These are phyloP conservation scores for Otatea glauca DNA, from an alignment of 176 grass and related monocot species.

Conservation along the genomic window DNA sequence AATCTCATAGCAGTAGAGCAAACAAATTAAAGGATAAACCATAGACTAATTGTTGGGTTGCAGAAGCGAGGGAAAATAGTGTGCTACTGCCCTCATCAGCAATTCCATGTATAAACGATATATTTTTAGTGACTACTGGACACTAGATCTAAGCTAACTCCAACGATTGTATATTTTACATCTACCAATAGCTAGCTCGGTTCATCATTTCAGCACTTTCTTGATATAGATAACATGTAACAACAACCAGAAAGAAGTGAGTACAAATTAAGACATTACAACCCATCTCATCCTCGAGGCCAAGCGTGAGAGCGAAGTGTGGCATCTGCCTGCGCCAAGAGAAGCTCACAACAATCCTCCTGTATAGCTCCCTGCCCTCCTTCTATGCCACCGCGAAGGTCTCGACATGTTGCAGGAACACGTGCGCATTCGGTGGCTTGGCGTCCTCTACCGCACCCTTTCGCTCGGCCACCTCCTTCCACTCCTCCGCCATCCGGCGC, in stretches of 20 bases:
- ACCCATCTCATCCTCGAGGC: constrained; percentile 79
- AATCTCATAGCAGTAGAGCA: background rate
- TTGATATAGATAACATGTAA: background rate
- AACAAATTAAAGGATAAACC: background rate
- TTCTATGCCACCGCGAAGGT: constrained; percentile 69
- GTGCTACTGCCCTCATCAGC: background rate
- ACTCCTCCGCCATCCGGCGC: constrained; percentile 60
- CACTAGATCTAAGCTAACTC: background rate
- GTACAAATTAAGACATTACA: constrained; percentile 44
- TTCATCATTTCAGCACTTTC: no score
- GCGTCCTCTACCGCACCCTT: constrained; percentile 69
- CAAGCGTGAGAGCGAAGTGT: constrained; percentile 63
- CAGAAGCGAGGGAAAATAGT: background rate
- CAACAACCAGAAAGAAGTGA: background rate
- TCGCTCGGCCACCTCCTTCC: constrained; percentile 63
- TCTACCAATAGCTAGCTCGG: background rate
- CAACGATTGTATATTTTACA: background rate
- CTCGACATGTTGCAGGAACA: constrained; percentile 72
- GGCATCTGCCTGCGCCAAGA: constrained; percentile 90
- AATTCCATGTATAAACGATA: background rate
- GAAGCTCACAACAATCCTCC: constrained; percentile 71
- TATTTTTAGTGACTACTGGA: background rate
- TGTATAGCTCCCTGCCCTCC: constrained; percentile 59
- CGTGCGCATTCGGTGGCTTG: constrained; percentile 75
- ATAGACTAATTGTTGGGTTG: background rate